phyloP scores from a whole-genome alignment of 768 basidiomycete genomes.

The Suillus clintonianus region DNA sequence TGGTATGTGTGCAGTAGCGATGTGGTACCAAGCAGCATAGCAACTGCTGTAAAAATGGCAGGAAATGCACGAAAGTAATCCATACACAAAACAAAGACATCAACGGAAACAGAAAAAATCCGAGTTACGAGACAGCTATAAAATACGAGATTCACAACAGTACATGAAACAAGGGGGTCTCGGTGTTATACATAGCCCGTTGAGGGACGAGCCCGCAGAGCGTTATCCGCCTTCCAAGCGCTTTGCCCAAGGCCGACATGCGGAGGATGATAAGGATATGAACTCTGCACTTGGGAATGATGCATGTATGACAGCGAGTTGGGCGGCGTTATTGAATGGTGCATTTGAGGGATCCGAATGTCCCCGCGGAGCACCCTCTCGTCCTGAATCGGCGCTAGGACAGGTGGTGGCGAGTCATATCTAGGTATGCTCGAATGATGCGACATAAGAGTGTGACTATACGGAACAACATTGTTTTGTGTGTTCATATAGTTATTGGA shows the following conservation, averaged over 20 bases:
- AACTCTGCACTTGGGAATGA: slow-evolving; percentile 40
- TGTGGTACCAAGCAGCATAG: neutral
- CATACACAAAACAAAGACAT: slow-evolving; percentile 10
- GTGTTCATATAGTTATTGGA: slow-evolving; percentile 34
- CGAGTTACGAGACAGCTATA: slow-evolving; percentile 9
- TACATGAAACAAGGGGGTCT: neutral
- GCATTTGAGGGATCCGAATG: slow-evolving; percentile 29
- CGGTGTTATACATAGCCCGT: slow-evolving; percentile 3
- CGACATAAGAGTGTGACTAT: slow-evolving; percentile 21
- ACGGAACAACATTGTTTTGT: slow-evolving; percentile 27
- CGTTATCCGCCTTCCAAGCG: slow-evolving; percentile 49
- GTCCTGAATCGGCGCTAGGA: slow-evolving; percentile 56
- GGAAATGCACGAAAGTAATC: slow-evolving; percentile 4
- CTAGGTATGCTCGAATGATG: slow-evolving; percentile 28
- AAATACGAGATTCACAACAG: slow-evolving; percentile 4
- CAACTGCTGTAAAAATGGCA: neutral
- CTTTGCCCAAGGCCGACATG: slow-evolving; percentile 39
- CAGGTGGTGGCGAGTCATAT: slow-evolving; percentile 56
- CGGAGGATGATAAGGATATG: slow-evolving; percentile 44
- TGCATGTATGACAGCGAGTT: slow-evolving; percentile 42
- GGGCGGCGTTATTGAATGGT: slow-evolving; percentile 30
- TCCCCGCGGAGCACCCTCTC: slow-evolving; percentile 34
- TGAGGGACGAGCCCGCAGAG: slow-evolving; percentile 38
- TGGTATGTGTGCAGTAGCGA: slow-evolving; percentile 8
- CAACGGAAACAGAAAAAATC: neutral